These are phyloP conservation scores for Phytopythium chamaehyphon DNA, from an alignment of 352 stramenopile genomes.

Conservation along the genomic window DNA sequence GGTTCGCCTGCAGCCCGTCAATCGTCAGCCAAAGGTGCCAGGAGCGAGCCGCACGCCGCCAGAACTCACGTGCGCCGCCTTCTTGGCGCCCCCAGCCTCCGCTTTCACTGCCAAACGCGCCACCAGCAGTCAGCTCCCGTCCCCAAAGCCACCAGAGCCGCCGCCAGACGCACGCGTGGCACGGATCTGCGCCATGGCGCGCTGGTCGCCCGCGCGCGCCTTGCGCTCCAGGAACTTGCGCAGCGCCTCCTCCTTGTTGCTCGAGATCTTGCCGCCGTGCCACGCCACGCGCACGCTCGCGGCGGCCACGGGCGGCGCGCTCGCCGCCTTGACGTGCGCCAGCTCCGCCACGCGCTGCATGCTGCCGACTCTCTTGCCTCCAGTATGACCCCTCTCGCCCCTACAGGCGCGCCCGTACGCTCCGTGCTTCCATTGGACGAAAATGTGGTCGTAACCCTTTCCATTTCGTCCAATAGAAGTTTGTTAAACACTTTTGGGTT, in stretches of 20 bases:
- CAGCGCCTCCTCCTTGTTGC: constrained; percentile 84
- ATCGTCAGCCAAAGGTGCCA: not conserved
- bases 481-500: not conserved
- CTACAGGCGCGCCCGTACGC: not conserved
- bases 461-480: not conserved
- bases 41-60: constrained; percentile 17
- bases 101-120: constrained; percentile 12
- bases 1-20: constrained; percentile 17
- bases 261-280: constrained; percentile 76
- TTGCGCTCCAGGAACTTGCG: constrained; percentile 86
- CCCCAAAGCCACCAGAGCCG: not conserved
- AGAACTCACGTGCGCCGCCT: not conserved
- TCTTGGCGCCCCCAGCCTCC: constrained; percentile 8
- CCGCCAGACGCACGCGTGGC: constrained; percentile 34
- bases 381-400: not conserved
- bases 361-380: not conserved
- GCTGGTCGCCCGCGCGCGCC: constrained; percentile 32
- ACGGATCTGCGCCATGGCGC: constrained; percentile 44
- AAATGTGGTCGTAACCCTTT: not conserved
- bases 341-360: constrained; percentile 53
- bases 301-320: constrained; percentile 15
- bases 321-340: constrained; percentile 66
- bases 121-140: not conserved
- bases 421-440: not conserved
- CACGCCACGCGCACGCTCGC: constrained; percentile 51